Conservation (phyloP, 163 green algal genomes). For the Chlamydomonas reinhardtii region DNA sequence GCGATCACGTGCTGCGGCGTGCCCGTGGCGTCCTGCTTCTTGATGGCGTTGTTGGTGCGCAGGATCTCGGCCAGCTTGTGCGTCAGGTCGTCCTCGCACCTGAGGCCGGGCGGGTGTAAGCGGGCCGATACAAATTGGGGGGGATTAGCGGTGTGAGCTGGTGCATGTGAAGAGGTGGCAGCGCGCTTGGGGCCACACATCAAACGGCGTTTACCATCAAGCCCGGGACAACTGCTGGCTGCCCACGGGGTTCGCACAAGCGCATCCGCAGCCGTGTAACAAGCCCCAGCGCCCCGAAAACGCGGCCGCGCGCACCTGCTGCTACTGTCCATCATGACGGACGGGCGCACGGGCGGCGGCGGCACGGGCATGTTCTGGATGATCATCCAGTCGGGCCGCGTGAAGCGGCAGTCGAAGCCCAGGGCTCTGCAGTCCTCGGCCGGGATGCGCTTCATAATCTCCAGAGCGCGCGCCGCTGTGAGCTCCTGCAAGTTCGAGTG, state of each 20-base stretch:
- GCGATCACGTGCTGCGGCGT: slow-evolving; percentile 95
- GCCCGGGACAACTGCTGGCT: no score
- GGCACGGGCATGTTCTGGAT: slow-evolving; percentile 91
- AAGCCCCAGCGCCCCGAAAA: no score
- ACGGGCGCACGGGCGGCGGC: slow-evolving; percentile 87
- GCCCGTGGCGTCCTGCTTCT: slow-evolving; percentile 89
- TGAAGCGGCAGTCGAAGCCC: slow-evolving; percentile 84
- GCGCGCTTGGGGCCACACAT: no score
- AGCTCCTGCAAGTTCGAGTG: slow-evolving; percentile 78
- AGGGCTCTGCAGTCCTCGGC: slow-evolving; percentile 93
- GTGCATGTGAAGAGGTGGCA: no score
- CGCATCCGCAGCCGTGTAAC: no score
- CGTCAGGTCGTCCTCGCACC: slow-evolving; percentile 98
- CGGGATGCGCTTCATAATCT: slow-evolving; percentile 93
- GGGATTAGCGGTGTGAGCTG: no score
- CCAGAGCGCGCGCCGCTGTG: slow-evolving; percentile 82
- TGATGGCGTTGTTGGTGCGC: slow-evolving; percentile 92
- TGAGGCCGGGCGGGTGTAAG: slow-evolving; percentile 15
- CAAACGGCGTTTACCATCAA: no score
- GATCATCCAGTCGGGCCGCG: slow-evolving; percentile 96
- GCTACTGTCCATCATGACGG: slow-evolving; percentile 92
- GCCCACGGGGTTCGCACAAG: no score
- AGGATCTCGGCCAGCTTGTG: slow-evolving; percentile 98
- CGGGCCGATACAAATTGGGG: neutral
- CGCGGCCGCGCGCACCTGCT: slow-evolving; percentile 11